phyloP scores from a whole-genome alignment of 148 eudicot genomes.

The Spergularia bocconei region DNA sequence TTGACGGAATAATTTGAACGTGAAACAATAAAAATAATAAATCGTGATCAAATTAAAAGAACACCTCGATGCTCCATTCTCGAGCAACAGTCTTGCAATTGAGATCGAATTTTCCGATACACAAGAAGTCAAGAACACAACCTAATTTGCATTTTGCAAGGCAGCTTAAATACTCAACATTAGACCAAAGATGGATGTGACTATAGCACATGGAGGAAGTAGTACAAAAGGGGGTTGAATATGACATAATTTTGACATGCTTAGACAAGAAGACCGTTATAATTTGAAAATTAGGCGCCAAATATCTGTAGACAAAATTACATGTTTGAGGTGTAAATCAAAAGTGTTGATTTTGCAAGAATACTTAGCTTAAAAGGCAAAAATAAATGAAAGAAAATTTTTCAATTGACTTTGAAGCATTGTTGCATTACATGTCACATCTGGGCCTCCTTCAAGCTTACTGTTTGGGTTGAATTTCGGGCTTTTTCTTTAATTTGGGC shows the following conservation, averaged over 20 bases:
- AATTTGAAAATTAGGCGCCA: slow-evolving; percentile 42
- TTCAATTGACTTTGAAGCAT: slow-evolving; percentile 25
- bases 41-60: no score
- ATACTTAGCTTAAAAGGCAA: slow-evolving; percentile 29
- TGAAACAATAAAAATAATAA: no score
- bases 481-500: no score
- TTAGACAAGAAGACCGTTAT: slow-evolving; percentile 24
- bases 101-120: neutral
- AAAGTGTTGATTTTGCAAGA: neutral
- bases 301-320: slow-evolving; percentile 27
- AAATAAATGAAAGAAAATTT: neutral
- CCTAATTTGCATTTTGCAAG: no score
- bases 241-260: slow-evolving; percentile 21
- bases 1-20: no score
- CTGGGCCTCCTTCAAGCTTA: slow-evolving; percentile 1
- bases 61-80: slow-evolving; percentile 1
- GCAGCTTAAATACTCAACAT: slow-evolving; percentile 7
- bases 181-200: slow-evolving; percentile 13
- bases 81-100: neutral
- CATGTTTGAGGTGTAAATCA: neutral
- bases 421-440: slow-evolving; percentile 4
- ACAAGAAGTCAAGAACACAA: no score
- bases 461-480: no score
- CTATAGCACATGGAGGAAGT: neutral
- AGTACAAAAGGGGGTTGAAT: neutral